These are phyloP conservation scores for Selenicereus undatus DNA, from an alignment of 148 eudicot genomes.

Conservation along the genomic window DNA sequence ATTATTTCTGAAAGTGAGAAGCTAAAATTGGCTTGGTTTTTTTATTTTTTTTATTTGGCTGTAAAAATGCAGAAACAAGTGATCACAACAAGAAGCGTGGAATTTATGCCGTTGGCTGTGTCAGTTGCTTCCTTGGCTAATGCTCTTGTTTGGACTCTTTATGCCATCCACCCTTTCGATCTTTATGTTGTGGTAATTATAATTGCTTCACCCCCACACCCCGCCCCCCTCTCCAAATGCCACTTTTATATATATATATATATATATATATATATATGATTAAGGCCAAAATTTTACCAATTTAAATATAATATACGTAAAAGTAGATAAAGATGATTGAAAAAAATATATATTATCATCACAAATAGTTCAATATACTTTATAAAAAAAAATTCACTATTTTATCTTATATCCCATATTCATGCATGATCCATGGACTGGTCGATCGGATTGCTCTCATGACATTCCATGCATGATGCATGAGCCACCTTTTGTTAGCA, in stretches of 20 bases:
- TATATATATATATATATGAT: no score
- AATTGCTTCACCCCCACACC: background rate
- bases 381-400: no score
- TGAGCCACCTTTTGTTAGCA: background rate
- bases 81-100: conserved; percentile 47
- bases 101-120: conserved; percentile 49
- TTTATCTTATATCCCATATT: background rate
- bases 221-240: background rate
- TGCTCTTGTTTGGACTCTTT: conserved; percentile 45
- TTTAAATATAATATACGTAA: no score
- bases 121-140: conserved; percentile 42
- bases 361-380: no score
- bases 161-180: conserved; percentile 42
- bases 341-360: no score
- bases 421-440: conserved; percentile 9
- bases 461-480: conserved; percentile 8
- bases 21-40: background rate
- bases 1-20: background rate
- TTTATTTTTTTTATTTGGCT: background rate
- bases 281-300: no score
- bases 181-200: conserved; percentile 38
- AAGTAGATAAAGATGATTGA: no score
- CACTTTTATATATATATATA: no score
- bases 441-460: background rate
- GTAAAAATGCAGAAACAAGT: conserved; percentile 35